Conservation (phyloP, 2,329 filamentous ascomycete genomes). For the Shiraia bambusicola region DNA sequence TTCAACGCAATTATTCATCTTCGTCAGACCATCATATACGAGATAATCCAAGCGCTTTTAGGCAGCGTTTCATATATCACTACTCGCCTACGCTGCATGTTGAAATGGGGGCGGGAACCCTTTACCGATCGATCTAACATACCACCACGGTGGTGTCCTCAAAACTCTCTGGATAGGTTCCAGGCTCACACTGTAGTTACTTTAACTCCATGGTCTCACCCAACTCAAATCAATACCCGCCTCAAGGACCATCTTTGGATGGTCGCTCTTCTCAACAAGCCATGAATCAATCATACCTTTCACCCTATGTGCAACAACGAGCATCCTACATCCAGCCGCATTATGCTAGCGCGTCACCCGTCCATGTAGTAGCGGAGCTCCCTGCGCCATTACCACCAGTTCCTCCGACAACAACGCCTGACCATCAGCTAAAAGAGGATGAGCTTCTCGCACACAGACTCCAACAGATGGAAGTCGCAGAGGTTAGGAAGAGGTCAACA, state of each 20-base stretch:
- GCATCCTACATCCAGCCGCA: conserved; percentile 22
- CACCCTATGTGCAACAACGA: conserved; percentile 4
- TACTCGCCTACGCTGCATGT: neutral
- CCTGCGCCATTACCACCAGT: conserved; percentile 29
- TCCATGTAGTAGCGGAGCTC: conserved; percentile 29
- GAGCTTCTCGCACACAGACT: conserved; percentile 32
- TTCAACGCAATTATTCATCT: neutral
- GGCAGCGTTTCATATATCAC: neutral
- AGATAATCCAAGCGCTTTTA: neutral
- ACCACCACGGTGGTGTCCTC: too few species aligned
- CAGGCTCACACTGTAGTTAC: neutral
- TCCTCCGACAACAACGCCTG: conserved; percentile 27
- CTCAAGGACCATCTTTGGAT: conserved; percentile 7
- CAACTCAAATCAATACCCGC: conserved; percentile 7
- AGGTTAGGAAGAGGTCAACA: conserved; percentile 22
- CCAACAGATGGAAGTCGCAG: conserved; percentile 30
- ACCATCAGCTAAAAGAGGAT: conserved; percentile 35
- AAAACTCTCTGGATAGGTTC: neutral
- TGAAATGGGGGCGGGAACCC: neutral
- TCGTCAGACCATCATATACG: too few species aligned
- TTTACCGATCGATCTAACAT: too few species aligned
- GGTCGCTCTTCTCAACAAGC: conserved; percentile 13
- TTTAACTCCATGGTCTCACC: conserved; percentile 7
- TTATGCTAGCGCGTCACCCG: conserved; percentile 14
- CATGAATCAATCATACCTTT: conserved; percentile 3